A percentile compares a stretch with the other conserved stretches of the same genome.
phyloP scores from a whole-genome alignment of 257 asterid species.

The Nyctanthes arbortristis region DNA sequence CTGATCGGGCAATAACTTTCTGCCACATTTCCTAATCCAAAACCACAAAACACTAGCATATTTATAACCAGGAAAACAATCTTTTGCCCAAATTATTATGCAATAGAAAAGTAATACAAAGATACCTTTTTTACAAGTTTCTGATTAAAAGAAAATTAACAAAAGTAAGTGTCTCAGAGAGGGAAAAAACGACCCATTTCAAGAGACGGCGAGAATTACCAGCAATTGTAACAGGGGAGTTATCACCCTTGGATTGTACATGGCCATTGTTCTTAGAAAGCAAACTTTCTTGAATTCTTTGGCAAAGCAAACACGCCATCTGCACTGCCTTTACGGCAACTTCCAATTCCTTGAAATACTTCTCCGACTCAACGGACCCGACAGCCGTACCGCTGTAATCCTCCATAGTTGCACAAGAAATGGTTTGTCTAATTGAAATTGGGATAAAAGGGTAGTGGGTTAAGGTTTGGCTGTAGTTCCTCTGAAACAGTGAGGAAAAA shows the following conservation, averaged over 20 bases:
- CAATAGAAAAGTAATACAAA: not conserved
- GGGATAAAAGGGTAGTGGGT: conserved; percentile 21
- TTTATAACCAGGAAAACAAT: not conserved
- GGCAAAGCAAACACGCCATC: conserved; percentile 72
- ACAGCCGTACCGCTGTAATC: conserved; percentile 28
- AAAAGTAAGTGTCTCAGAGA: not conserved
- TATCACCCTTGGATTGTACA: conserved; percentile 68
- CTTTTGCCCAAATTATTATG: not conserved
- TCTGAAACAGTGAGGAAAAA: conserved; percentile 14
- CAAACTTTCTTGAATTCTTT: conserved; percentile 53
- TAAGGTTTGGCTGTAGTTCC: conserved; percentile 11
- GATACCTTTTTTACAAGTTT: too few relatives aligned
- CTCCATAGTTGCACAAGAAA: conserved; percentile 32
- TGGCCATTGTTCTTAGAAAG: conserved; percentile 32
- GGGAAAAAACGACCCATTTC: not conserved
- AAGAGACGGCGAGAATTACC: conserved; percentile 38
- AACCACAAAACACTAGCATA: not conserved
- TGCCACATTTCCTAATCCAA: conserved; percentile 2
- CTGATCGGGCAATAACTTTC: not conserved
- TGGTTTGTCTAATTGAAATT: conserved; percentile 16
- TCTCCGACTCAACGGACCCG: conserved; percentile 24
- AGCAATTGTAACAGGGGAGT: conserved; percentile 79
- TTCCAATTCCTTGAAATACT: conserved; percentile 49
- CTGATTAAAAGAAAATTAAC: not conserved
- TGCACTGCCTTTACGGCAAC: conserved; percentile 86